Evolutionary conservation across 2,329 filamentous ascomycete species (phyloP), one percentile per base, ranked within the genome.

Genomic region (Colletotrichum camelliae): DNA sequence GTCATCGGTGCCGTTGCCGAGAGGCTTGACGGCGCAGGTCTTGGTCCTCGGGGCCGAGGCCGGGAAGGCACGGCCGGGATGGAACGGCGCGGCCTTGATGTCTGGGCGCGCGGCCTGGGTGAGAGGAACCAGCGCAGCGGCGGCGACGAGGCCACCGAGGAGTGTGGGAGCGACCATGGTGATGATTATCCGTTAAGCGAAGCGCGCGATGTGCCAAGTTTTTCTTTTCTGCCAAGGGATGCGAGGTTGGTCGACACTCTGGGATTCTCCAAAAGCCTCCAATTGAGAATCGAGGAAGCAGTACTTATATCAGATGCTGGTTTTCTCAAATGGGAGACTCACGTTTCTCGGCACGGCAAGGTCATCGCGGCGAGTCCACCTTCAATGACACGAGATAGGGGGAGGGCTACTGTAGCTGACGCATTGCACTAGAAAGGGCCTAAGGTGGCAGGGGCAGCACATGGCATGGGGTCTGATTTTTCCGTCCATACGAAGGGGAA

Each of bases 1-100:
- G 75, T 55, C 77, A n/a, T 78, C 77, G 58, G 65, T 37, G 71
- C 90, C 82, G 39, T 75, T 35, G 69, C 77, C 69, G 66, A 75
- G 75, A 9, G 81, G 78, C 55, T 78, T 78, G 16, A 82, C 81
- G 64, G 77, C 77, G 73, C 81, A 82, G 9, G 79, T 78, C 77
- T 80, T 81, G 39, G 76, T 77, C 57, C 80, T 75, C 27, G 75
- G 35, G 18, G 78, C 65, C 39, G 80, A 80, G 55, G 61, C 57
- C 12, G 77, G 73, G 77, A 79, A 71, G 33, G 79, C 65, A 57
- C 67, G 75, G 62, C 77, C 71, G 16, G 79, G 77, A 10, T 75
- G 55, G 33, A 77, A 77, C 18, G 79, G 79, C 35, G 64, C 58
- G 24, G 78, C 57, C 72, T 79, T 75, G 74, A 79, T 70, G 62